Conservation (phyloP, 2,329 filamentous ascomycete genomes). For the Sporothrix globosa region DNA sequence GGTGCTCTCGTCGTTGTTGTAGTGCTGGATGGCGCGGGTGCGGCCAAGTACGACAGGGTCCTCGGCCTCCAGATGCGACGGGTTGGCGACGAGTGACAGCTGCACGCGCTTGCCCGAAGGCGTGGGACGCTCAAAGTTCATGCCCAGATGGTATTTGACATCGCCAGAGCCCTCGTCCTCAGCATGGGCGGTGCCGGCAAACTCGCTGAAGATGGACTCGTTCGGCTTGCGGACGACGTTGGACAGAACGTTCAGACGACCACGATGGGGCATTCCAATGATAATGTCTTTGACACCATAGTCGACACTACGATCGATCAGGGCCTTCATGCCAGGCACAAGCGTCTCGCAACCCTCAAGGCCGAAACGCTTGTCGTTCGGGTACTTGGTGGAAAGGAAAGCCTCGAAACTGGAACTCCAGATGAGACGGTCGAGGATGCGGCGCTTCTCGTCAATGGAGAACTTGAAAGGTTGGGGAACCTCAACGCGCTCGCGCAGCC, state of each 20-base stretch:
- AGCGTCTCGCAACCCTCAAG: constrained; percentile 96
- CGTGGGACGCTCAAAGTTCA: constrained; percentile 99
- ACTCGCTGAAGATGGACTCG: constrained; percentile 99
- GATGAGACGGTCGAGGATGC: constrained; percentile 95
- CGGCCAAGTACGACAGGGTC: constrained; percentile 97
- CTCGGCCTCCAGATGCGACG: constrained; percentile 96
- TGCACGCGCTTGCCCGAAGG: constrained; percentile 99
- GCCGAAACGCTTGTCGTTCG: constrained; percentile 99
- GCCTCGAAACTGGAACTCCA: constrained; percentile 98
- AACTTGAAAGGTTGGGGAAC: constrained; percentile 95
- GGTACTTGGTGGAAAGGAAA: constrained; percentile 96
- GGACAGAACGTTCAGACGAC: constrained; percentile 94
- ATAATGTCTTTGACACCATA: constrained; percentile 99
- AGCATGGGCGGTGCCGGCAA: constrained; percentile 82
- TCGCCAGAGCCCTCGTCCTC: constrained; percentile 97
- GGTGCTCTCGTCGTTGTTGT: constrained; percentile 93
- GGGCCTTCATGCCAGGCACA: constrained; percentile 97
- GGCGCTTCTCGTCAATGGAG: constrained; percentile 96
- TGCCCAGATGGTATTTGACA: constrained; percentile 98
- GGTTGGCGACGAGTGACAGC: constrained; percentile 96
- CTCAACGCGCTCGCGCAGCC: constrained; percentile 93
- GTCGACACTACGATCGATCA: constrained; percentile 97
- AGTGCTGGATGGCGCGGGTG: constrained; percentile 96
- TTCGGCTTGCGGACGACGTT: constrained; percentile 99
- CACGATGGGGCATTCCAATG: constrained; percentile 99